phyloP scores from a whole-genome alignment of 208 protist species.

The Trypanosoma scelopori region DNA sequence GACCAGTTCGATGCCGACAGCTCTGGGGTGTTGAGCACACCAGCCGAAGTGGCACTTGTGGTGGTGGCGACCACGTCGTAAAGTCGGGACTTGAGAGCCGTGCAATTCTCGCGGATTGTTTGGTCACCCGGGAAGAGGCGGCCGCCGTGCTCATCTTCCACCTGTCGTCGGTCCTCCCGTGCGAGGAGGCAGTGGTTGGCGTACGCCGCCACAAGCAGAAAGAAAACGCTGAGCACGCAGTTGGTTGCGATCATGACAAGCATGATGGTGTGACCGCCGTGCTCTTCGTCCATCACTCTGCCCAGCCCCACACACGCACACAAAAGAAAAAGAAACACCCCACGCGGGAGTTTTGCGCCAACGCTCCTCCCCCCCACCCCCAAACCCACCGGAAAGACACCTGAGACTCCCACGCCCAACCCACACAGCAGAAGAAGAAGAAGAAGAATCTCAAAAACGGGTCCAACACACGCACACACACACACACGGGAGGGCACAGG shows the following conservation, averaged over 20 bases:
- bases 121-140: not conserved
- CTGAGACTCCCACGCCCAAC: not conserved
- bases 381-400: no score
- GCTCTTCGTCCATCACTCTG: not conserved
- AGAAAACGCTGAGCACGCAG: not conserved
- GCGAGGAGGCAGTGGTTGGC: slow-evolving; percentile 4
- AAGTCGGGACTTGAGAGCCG: no score
- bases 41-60: no score
- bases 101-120: not conserved
- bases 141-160: not conserved
- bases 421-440: not conserved
- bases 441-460: not conserved
- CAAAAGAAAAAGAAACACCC: no score
- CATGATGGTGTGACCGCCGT: not conserved
- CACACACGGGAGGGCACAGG: not conserved
- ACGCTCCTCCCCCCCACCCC: not conserved
- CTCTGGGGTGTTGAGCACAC: no score
- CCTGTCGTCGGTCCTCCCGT: not conserved
- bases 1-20: no score
- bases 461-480: not conserved
- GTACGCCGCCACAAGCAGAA: slow-evolving; percentile 6
- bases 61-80: no score
- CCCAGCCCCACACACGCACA: no score
- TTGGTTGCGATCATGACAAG: not conserved
- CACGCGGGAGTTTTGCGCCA: not conserved